Evolutionary conservation across 176 grass and related monocot genomes (phyloP).

Genomic region (Ananas comosus): DNA sequence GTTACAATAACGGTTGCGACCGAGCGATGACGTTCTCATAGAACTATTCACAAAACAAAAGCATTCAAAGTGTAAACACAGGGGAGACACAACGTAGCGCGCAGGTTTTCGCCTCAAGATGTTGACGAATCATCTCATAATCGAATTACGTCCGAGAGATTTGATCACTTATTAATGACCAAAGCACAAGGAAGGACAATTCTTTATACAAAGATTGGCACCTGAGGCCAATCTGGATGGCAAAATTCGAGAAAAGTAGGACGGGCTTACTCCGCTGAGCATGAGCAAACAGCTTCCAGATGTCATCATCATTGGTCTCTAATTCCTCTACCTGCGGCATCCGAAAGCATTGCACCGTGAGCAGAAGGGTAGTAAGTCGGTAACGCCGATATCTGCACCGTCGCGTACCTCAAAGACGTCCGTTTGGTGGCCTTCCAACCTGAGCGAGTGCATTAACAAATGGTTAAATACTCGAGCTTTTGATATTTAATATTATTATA

Average conservation of each 20-base stretch:
- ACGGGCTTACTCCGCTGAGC: conserved; percentile 12
- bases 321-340: not conserved
- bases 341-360: not conserved
- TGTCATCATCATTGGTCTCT: conserved; percentile 1
- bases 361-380: not conserved
- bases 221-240: not conserved
- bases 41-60: no score
- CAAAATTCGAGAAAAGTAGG: not conserved
- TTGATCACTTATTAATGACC: no score
- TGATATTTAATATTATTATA: not conserved
- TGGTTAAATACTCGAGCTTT: not conserved
- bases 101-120: no score
- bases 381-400: not conserved
- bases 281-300: conserved; percentile 25
- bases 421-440: not conserved
- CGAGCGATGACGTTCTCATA: not conserved
- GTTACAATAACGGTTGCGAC: not conserved
- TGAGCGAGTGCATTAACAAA: not conserved
- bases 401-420: not conserved
- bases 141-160: no score
- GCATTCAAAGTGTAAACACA: no score
- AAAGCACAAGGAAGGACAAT: not conserved
- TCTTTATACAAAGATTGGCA: not conserved
- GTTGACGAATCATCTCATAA: no score
- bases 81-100: no score